Percentiles rank a stretch among this genome's conserved stretches.
These are phyloP conservation scores for Talaromyces borbonicus DNA, from an alignment of 495 filamentous ascomycete species.

Conservation along the genomic window DNA sequence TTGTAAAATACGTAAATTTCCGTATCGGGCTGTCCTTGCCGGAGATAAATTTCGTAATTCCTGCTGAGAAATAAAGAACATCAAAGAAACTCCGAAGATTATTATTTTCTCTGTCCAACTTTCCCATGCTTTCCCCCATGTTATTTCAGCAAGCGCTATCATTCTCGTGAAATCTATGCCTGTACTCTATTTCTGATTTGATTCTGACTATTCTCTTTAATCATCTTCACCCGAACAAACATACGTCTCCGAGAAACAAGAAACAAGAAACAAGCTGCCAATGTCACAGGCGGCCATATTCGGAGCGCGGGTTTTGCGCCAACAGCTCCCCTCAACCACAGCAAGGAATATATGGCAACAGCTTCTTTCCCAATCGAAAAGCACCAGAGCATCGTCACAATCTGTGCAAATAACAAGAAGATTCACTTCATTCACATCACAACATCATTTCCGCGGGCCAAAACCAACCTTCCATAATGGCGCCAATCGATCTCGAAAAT, in stretches of 20 bases:
- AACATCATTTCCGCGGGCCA: background rate
- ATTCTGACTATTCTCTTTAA: too few species aligned
- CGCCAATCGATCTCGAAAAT: conserved; percentile 7
- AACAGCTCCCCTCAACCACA: background rate
- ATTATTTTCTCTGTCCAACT: too few species aligned
- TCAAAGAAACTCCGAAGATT: too few species aligned
- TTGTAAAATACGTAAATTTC: background rate
- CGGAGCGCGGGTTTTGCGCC: conserved; percentile 1
- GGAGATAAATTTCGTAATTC: conserved; percentile 2
- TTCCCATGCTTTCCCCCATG: too few species aligned
- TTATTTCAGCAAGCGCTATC: too few species aligned
- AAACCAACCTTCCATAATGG: background rate
- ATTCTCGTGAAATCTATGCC: too few species aligned
- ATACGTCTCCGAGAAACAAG: too few species aligned
- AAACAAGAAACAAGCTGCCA: too few species aligned
- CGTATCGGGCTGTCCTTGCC: too few species aligned
- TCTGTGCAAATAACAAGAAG: background rate
- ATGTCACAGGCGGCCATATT: background rate
- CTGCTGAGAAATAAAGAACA: background rate
- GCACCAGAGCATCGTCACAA: background rate
- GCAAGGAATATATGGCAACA: background rate
- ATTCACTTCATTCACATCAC: background rate
- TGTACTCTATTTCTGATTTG: too few species aligned
- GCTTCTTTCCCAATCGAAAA: background rate
- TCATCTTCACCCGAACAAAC: too few species aligned